Percentiles rank a stretch among this genome's conserved stretches.
Conservation (phyloP, 768 basidiomycete species). For the Phlegmacium glaucopus region DNA sequence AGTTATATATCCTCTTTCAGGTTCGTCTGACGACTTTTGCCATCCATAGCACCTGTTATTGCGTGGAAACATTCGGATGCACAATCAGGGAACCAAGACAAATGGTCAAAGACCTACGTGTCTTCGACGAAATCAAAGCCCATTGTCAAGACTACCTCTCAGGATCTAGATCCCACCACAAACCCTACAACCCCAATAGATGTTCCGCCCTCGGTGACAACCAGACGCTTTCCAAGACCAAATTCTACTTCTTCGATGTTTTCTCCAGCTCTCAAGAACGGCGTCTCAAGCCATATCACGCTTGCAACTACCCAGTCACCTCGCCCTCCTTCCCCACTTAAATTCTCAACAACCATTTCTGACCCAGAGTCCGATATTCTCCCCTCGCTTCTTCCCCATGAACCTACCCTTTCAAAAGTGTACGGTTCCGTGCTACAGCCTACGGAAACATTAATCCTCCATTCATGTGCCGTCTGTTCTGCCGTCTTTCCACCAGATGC, state of each 20-base stretch:
- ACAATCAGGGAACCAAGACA: constrained; percentile 49
- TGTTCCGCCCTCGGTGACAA: constrained; percentile 22
- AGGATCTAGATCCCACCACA: constrained; percentile 11
- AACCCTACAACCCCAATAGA: background rate
- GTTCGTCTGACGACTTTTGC: background rate
- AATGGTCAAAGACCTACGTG: constrained; percentile 80
- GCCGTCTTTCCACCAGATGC: constrained; percentile 73
- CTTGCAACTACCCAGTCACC: constrained; percentile 40
- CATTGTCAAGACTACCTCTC: constrained; percentile 32
- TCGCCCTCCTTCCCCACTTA: constrained; percentile 58
- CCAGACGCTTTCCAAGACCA: constrained; percentile 51
- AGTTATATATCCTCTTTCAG: background rate
- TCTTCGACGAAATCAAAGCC: constrained; percentile 43
- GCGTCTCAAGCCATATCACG: constrained; percentile 57
- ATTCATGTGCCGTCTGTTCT: constrained; percentile 65
- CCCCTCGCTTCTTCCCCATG: constrained; percentile 46
- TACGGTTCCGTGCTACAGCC: constrained; percentile 84
- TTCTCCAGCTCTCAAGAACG: constrained; percentile 36
- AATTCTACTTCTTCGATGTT: constrained; percentile 29
- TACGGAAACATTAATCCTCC: constrained; percentile 65
- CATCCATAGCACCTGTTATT: constrained; percentile 57
- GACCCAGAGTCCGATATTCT: constrained; percentile 60
- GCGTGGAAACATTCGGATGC: constrained; percentile 53
- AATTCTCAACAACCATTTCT: constrained; percentile 45
- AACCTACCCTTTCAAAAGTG: constrained; percentile 70